Evolutionary conservation across 202 grass and related monocot species (phyloP).

Genomic region (Zoysia matrella): DNA sequence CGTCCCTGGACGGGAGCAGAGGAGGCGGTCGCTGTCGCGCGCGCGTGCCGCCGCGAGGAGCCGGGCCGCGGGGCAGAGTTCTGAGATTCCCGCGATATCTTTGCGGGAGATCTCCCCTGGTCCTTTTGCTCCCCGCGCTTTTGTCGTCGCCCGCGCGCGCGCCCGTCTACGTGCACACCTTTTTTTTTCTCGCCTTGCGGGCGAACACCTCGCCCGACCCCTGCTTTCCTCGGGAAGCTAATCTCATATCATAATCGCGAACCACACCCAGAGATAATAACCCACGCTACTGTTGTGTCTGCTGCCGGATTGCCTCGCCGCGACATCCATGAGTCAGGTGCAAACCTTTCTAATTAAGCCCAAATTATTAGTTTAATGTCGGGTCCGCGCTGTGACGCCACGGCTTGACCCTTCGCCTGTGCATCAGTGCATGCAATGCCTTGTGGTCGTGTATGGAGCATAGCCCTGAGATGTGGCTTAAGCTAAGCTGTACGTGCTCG

Average conservation of each 20-base stretch:
- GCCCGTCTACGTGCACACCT: not conserved
- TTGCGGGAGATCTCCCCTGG: conserved; percentile 50
- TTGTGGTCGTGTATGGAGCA: not conserved
- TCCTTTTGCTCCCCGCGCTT: conserved; percentile 52
- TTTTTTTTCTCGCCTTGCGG: not conserved
- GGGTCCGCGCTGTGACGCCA: not conserved
- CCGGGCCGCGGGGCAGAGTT: conserved; percentile 42
- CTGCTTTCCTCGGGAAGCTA: conserved; percentile 46
- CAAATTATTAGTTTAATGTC: not conserved
- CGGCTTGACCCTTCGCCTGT: not conserved
- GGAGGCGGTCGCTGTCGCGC: not conserved
- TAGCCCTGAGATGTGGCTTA: not conserved
- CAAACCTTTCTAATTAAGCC: not conserved
- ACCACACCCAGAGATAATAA: not conserved
- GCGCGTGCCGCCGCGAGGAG: conserved; percentile 4
- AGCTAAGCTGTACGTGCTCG: too few relatives aligned
- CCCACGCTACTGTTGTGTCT: conserved; percentile 32
- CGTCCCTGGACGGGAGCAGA: too few relatives aligned
- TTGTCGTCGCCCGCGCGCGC: conserved; percentile 39
- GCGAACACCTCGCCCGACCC: not conserved
- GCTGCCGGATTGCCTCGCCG: not conserved
- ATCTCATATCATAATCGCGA: conserved; percentile 34
- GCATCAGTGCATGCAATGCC: not conserved
- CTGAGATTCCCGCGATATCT: conserved; percentile 68
- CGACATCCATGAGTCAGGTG: not conserved